Evolutionary conservation across 495 filamentous ascomycete genomes (phyloP).

Genomic region (Wilcoxina mikolae): DNA sequence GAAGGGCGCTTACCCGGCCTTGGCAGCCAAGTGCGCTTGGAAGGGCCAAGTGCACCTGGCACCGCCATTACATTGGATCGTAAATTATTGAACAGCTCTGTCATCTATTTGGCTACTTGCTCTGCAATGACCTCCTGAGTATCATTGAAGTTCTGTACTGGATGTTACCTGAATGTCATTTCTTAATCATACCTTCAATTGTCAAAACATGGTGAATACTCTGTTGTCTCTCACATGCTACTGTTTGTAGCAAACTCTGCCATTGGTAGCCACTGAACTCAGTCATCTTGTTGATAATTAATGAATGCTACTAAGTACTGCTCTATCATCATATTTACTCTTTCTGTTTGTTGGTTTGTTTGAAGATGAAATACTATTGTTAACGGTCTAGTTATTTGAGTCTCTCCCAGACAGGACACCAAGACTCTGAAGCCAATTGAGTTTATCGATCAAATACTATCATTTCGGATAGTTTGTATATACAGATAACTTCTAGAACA

Average conservation of each 20-base stretch:
- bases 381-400: background rate
- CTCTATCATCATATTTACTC: slow-evolving; percentile 17
- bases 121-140: too few relatives aligned
- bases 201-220: too few relatives aligned
- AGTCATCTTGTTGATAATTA: slow-evolving; percentile 27
- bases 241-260: slow-evolving; percentile 13
- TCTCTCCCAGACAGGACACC: background rate
- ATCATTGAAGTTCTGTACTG: too few relatives aligned
- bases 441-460: slow-evolving; percentile 8
- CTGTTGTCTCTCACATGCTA: too few relatives aligned
- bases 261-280: slow-evolving; percentile 16
- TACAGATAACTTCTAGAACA: background rate
- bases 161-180: too few relatives aligned
- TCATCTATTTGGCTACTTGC: too few relatives aligned
- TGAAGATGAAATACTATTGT: slow-evolving; percentile 11
- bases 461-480: slow-evolving; percentile 5
- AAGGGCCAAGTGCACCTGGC: too few relatives aligned
- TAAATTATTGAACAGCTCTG: too few relatives aligned
- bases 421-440: slow-evolving; percentile 8
- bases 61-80: too few relatives aligned
- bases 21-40: too few relatives aligned
- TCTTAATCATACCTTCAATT: too few relatives aligned
- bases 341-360: slow-evolving; percentile 26
- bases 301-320: slow-evolving; percentile 21
- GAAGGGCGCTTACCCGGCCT: too few relatives aligned